Evolutionary conservation across 2,329 filamentous ascomycete genomes (phyloP).

Genomic region (Arthrobotrys entomopaga): DNA sequence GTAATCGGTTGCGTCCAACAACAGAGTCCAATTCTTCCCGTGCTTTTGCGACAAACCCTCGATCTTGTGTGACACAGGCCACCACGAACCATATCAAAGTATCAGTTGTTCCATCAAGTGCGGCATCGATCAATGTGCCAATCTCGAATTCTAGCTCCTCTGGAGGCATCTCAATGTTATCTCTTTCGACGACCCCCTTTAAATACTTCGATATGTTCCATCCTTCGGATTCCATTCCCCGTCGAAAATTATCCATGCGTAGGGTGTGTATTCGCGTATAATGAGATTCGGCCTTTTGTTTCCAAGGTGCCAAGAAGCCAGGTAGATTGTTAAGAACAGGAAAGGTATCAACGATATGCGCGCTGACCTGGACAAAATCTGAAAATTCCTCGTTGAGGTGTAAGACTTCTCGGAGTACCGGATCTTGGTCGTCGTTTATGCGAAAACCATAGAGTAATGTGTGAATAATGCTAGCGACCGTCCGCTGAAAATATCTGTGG

Average conservation of each 20-base stretch:
- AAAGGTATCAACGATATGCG: constrained; percentile 61
- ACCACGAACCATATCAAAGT: constrained; percentile 64
- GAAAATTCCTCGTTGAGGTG: constrained; percentile 61
- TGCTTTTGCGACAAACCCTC: constrained; percentile 64
- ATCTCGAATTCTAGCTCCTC: constrained; percentile 62
- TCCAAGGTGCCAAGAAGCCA: constrained; percentile 56
- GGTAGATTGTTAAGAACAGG: constrained; percentile 60
- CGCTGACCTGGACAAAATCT: constrained; percentile 61
- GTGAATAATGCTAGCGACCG: constrained; percentile 63
- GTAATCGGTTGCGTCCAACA: constrained; percentile 65
- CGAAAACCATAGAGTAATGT: constrained; percentile 62
- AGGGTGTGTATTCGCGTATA: not conserved
- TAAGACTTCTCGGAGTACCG: constrained; percentile 59
- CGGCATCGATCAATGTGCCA: constrained; percentile 65
- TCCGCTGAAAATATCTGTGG: constrained; percentile 62
- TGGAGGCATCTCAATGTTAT: constrained; percentile 63
- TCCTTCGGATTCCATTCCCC: not conserved
- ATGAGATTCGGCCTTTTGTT: constrained; percentile 53
- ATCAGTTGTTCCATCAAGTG: constrained; percentile 64
- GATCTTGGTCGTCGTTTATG: constrained; percentile 61
- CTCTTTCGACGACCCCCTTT: constrained; percentile 59
- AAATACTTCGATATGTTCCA: constrained; percentile 36
- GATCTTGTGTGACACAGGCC: constrained; percentile 66
- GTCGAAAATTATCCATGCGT: constrained; percentile 5
- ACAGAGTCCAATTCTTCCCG: constrained; percentile 66